Percentiles rank a stretch among this genome's conserved stretches.
These are phyloP conservation scores for Cercospora brassicicola DNA, from an alignment of 2,329 filamentous ascomycete species.

Conservation along the genomic window DNA sequence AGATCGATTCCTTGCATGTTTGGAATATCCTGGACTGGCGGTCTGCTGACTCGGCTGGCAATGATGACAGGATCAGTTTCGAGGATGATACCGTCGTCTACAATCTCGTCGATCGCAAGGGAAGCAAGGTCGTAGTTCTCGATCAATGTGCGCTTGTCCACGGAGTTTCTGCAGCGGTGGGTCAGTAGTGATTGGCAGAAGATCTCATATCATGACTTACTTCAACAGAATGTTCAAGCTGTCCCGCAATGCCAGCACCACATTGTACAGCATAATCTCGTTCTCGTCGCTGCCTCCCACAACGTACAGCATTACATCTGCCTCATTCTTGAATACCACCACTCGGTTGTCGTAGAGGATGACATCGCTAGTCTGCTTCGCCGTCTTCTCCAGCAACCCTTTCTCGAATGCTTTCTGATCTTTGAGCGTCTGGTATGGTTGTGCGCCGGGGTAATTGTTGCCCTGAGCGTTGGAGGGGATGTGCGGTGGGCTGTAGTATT, in stretches of 20 bases:
- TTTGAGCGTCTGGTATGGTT: slow-evolving; percentile 85
- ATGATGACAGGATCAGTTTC: slow-evolving; percentile 96
- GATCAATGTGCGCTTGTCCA: slow-evolving; percentile 95
- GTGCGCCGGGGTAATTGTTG: slow-evolving; percentile 63
- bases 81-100: slow-evolving; percentile 93
- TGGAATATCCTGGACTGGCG: slow-evolving; percentile 81
- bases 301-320: slow-evolving; percentile 94
- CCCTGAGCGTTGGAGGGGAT: slow-evolving; percentile 52
- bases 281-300: slow-evolving; percentile 92
- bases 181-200: not conserved
- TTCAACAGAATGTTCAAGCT: slow-evolving; percentile 88
- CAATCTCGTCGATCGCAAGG: slow-evolving; percentile 90
- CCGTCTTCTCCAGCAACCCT: slow-evolving; percentile 90
- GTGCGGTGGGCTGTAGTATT: slow-evolving; percentile 81
- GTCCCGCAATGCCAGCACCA: slow-evolving; percentile 86
- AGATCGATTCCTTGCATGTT: slow-evolving; percentile 93
- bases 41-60: slow-evolving; percentile 85
- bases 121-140: slow-evolving; percentile 98
- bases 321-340: slow-evolving; percentile 96
- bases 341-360: slow-evolving; percentile 97
- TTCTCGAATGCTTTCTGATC: slow-evolving; percentile 97
- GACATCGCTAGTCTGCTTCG: slow-evolving; percentile 92
- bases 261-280: slow-evolving; percentile 90
- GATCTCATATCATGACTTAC: slow-evolving; percentile 51
- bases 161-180: slow-evolving; percentile 68